phyloP scores from a whole-genome alignment of 2,329 filamentous ascomycete genomes.

The Exophiala lecanii-corni region DNA sequence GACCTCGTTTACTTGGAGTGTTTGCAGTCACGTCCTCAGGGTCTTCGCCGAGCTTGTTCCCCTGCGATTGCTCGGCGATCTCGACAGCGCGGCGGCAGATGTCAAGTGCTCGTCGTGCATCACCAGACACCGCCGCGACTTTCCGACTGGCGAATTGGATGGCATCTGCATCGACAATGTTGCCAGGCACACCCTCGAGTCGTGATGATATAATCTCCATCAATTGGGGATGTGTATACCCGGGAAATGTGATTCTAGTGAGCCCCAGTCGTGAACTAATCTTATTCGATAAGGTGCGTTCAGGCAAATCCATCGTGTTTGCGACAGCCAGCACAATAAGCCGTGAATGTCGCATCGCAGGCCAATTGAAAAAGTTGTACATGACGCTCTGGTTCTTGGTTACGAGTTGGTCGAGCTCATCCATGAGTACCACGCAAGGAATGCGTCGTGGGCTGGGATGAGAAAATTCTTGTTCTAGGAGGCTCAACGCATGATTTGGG shows the following conservation, averaged over 20 bases:
- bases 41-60: constrained; percentile 36
- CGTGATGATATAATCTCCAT: constrained; percentile 98
- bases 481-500: constrained; percentile 82
- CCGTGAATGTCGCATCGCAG: constrained; percentile 80
- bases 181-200: constrained; percentile 77
- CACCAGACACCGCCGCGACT: constrained; percentile 91
- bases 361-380: constrained; percentile 99
- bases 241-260: constrained; percentile 92
- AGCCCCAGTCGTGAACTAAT: constrained; percentile 88
- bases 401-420: constrained; percentile 94
- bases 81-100: constrained; percentile 95
- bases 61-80: constrained; percentile 72
- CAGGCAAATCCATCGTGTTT: constrained; percentile 97
- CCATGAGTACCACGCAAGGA: constrained; percentile 96
- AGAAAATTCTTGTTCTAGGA: constrained; percentile 88
- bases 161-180: constrained; percentile 87
- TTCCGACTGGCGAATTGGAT: constrained; percentile 95
- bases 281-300: constrained; percentile 95
- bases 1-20: constrained; percentile 38
- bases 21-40: constrained; percentile 20
- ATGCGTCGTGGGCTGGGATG: constrained; percentile 83
- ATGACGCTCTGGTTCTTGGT: constrained; percentile 99
- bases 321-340: constrained; percentile 95
- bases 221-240: constrained; percentile 93
- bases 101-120: constrained; percentile 85